Base-by-base conservation (phyloP, 2,329 filamentous ascomycete genomes). In the Ceratocystiopsis sp. region DNA sequence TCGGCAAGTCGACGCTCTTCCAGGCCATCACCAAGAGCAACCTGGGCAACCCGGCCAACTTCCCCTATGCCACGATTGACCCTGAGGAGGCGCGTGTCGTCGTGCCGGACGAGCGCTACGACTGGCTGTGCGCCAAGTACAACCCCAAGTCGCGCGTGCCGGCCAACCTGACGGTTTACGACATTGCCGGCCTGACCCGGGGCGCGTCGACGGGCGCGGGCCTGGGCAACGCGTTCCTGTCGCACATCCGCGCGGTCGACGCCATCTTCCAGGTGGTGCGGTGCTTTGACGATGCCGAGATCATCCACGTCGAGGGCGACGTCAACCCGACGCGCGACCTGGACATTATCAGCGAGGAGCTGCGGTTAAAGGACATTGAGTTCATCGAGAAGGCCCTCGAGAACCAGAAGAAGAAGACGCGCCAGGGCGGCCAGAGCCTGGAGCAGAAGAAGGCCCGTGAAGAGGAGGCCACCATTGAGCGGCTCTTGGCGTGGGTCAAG, bases 1-100 rank as follows among this genome's bases (percentile, higher is more conserved):
- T 98, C 55, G 91, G 91, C 65, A 98, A 98, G 71, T 98, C 91
- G 53, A 98, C 93, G 33, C 78, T 98, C 57, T 98, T 98, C 77
- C 93, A 98, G 72, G 86, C 91, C 60, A 95, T 98, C 66, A 98
- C 91, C 61, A 96, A 95, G 73, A 94, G 82, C 65, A 78, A 78
- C 52, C 80, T 98, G 57, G 91, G 93, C 67, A 98, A 96, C 70
- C 93, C 93, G 56, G 91, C 91, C 69, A 98, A 98, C 69, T 98
- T 96, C 62, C 91, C 91, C 44, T 98, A 93, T 71, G 91, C 91
- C 59, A 98, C 91, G 57, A 98, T 98, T 64, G 87, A 98, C 54
- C 91, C 91, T 40, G 93, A 98, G 70, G 91, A 98, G 69, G 85
- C 91, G 50, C 85, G 89, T 55, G 91, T 98, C 64, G 78, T 98